A percentile compares a stretch with the other conserved stretches of the same genome.
phyloP scores from a whole-genome alignment of 1,284 basidiomycete species.

The Cryptococcus sp. region DNA sequence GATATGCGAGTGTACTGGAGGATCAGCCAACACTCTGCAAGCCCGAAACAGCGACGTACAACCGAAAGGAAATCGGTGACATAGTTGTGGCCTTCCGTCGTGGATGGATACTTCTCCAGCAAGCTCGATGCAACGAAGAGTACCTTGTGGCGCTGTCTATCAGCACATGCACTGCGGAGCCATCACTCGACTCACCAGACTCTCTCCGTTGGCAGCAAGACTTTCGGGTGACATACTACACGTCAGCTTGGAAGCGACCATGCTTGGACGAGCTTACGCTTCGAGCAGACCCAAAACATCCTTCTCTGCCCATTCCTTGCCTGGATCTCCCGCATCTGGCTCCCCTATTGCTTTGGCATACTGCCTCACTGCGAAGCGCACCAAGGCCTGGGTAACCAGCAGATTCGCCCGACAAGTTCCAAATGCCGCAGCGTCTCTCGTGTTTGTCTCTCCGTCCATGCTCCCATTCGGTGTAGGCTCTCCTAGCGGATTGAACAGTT shows the following conservation, averaged over 20 bases:
- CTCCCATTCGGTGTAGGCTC: constrained; percentile 4
- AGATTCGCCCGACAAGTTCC: constrained; percentile 28
- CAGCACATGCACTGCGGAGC: background rate
- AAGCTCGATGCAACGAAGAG: constrained; percentile 26
- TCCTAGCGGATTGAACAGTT: constrained; percentile 7
- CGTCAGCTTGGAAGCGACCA: background rate
- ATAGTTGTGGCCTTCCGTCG: constrained; percentile 19
- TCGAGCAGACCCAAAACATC: constrained; percentile 20
- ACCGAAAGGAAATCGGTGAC: constrained; percentile 23
- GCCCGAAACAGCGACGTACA: constrained; percentile 19
- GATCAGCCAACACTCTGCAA: constrained; percentile 1
- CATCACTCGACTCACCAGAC: constrained; percentile 14
- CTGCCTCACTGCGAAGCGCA: constrained; percentile 23
- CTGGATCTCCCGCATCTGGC: constrained; percentile 10
- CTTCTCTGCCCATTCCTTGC: constrained; percentile 17
- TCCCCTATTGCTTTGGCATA: constrained; percentile 20
- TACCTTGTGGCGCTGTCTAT: constrained; percentile 14
- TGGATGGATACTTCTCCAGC: constrained; percentile 22
- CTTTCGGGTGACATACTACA: constrained; percentile 25
- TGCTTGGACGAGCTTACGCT: constrained; percentile 13
- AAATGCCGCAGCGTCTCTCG: constrained; percentile 8
- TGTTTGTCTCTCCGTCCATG: background rate
- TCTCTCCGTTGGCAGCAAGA: constrained; percentile 30
- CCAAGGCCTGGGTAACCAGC: constrained; percentile 25
- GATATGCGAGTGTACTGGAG: constrained; percentile 13